A percentile compares a stretch with the other conserved stretches of the same genome.
These are phyloP conservation scores for Zymoseptoria ardabiliae DNA, from an alignment of 2,329 filamentous ascomycete species.

Conservation along the genomic window DNA sequence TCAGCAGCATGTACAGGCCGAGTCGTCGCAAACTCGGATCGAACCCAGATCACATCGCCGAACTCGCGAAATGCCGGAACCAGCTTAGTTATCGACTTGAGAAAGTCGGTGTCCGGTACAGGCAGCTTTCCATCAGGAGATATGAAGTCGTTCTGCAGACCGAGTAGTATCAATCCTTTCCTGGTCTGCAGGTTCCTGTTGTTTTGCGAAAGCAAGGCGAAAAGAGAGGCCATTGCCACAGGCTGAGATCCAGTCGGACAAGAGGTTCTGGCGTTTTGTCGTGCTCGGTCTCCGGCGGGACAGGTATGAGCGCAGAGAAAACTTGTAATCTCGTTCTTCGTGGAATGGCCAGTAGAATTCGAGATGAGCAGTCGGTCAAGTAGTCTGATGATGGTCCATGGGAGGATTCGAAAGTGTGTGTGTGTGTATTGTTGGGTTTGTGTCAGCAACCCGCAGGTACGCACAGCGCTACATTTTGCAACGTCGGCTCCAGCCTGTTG, in stretches of 20 bases:
- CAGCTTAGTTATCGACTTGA: constrained; percentile 59
- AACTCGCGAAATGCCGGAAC: constrained; percentile 64
- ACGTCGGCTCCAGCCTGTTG: background rate
- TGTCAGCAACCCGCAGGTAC: background rate
- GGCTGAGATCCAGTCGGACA: background rate
- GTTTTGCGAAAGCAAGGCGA: constrained; percentile 39
- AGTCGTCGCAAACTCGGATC: constrained; percentile 55
- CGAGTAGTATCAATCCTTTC: constrained; percentile 71
- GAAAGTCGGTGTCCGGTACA: constrained; percentile 55
- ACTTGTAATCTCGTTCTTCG: background rate
- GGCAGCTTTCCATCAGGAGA: constrained; percentile 59
- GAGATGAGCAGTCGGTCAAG: background rate
- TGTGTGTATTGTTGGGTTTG: background rate
- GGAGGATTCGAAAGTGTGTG: background rate
- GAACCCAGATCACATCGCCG: constrained; percentile 77
- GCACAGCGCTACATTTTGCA: background rate
- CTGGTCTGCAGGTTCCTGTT: constrained; percentile 49
- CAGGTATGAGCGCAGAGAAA: background rate
- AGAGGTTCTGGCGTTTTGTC: background rate
- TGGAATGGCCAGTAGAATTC: background rate
- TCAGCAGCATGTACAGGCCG: constrained; percentile 14
- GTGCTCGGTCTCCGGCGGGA: background rate
- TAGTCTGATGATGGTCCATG: background rate
- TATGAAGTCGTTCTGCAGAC: constrained; percentile 87
- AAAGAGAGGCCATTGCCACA: constrained; percentile 33